Evolutionary conservation across 78 protist genomes (phyloP).

Genomic region (Planoprotostelium fungivorum): DNA sequence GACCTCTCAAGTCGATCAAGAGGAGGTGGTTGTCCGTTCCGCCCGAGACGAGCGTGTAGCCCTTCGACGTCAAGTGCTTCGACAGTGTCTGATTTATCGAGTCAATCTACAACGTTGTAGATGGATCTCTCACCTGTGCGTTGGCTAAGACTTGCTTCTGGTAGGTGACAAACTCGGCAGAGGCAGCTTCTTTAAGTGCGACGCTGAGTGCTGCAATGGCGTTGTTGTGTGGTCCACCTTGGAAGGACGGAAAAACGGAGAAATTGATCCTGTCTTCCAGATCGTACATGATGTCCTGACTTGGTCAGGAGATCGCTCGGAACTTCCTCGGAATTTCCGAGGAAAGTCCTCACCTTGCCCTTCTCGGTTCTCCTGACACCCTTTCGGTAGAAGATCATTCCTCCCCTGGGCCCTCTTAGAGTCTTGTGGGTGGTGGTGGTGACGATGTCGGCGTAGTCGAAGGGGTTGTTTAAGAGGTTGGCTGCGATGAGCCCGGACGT

Average conservation of each 20-base stretch:
- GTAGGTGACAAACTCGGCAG: constrained; percentile 88
- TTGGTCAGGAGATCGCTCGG: not conserved
- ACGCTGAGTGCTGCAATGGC: constrained; percentile 94
- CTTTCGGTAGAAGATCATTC: constrained; percentile 97
- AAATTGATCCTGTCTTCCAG: constrained; percentile 74
- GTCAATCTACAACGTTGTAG: no score
- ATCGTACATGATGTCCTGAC: constrained; percentile 34
- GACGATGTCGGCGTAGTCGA: constrained; percentile 93
- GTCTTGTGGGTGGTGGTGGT: constrained; percentile 99
- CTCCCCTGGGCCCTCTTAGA: constrained; percentile 98
- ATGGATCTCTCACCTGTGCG: constrained; percentile 15
- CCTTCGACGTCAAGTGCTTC: constrained; percentile 59
- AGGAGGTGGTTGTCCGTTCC: constrained; percentile 98
- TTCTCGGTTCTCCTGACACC: constrained; percentile 29
- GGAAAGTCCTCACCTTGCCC: constrained; percentile 11
- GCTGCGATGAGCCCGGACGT: constrained; percentile 96
- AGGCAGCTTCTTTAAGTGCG: constrained; percentile 82
- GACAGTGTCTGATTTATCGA: constrained; percentile 58
- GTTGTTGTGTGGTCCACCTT: constrained; percentile 99
- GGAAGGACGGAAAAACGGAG: constrained; percentile 95
- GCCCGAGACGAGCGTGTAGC: constrained; percentile 87
- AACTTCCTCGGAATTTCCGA: not conserved
- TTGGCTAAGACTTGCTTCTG: constrained; percentile 76
- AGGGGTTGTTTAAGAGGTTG: constrained; percentile 70
- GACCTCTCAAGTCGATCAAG: constrained; percentile 91